These are phyloP conservation scores for Tetrahymena borealis DNA, from an alignment of 73 alveolate species.

Conservation along the genomic window DNA sequence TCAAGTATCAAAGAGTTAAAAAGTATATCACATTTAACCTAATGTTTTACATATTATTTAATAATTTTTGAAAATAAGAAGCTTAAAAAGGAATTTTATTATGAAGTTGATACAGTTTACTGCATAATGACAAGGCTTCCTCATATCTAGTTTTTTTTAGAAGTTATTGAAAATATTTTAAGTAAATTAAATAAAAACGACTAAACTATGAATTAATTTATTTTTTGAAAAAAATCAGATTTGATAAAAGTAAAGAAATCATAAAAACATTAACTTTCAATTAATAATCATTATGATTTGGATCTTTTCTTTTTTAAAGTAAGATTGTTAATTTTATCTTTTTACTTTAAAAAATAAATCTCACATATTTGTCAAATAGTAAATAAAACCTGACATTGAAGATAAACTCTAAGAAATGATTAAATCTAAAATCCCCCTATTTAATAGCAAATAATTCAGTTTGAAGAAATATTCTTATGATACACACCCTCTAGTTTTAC, in stretches of 20 bases:
- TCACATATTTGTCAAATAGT: background rate
- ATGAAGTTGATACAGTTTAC: background rate
- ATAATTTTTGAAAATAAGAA: background rate
- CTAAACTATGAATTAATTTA: background rate
- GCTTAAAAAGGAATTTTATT: background rate
- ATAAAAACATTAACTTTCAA: background rate
- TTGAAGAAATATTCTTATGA: background rate
- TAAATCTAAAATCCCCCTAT: background rate
- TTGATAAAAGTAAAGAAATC: background rate
- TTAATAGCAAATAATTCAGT: background rate
- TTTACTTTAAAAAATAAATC: background rate
- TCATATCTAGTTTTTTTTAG: background rate
- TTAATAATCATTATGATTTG: background rate
- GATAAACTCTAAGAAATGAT: background rate
- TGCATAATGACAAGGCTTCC: background rate
- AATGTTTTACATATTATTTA: background rate
- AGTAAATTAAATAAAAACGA: background rate
- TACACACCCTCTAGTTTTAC: background rate
- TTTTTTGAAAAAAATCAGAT: background rate
- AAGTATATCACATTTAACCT: background rate
- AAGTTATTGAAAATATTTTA: background rate
- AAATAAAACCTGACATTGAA: background rate
- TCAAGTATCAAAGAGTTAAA: background rate
- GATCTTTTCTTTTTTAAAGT: background rate
- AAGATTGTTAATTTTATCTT: background rate